Evolutionary conservation across 2,329 filamentous ascomycete species (phyloP).

Genomic region (Claviceps humidiphila): DNA sequence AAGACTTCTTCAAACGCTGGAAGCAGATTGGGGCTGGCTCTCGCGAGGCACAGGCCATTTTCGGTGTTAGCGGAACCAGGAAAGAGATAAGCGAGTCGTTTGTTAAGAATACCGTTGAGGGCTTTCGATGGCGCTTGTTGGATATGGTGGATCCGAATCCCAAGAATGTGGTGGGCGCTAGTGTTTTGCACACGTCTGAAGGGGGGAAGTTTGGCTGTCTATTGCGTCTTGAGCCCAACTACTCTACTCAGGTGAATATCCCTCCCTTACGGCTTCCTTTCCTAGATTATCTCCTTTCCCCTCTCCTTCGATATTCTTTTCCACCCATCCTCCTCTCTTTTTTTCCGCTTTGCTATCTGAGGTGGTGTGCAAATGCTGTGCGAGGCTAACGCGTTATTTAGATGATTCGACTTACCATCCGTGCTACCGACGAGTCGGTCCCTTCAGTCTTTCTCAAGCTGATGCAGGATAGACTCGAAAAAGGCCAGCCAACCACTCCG

Average conservation of each 20-base stretch:
- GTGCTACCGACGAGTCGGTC: constrained; percentile 84
- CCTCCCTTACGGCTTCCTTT: background rate
- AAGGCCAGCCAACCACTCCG: constrained; percentile 30
- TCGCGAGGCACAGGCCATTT: constrained; percentile 78
- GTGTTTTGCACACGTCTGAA: constrained; percentile 68
- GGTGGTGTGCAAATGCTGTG: background rate
- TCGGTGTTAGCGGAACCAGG: constrained; percentile 44
- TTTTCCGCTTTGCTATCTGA: background rate
- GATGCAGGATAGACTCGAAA: constrained; percentile 72
- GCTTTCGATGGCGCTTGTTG: constrained; percentile 81
- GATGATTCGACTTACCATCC: constrained; percentile 92
- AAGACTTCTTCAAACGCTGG: constrained; percentile 99
- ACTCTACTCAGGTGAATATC: constrained; percentile 65
- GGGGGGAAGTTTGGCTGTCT: constrained; percentile 90
- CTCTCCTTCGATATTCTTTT: too few species aligned
- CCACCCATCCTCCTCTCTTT: too few species aligned
- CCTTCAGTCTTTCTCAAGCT: constrained; percentile 66
- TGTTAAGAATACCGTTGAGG: constrained; percentile 60
- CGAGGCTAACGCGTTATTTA: constrained; percentile 21
- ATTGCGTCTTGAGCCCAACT: constrained; percentile 88
- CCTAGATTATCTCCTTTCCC: background rate
- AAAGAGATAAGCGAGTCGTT: constrained; percentile 57
- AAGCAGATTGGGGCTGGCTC: constrained; percentile 89
- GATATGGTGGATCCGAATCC: constrained; percentile 79
- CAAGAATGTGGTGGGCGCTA: constrained; percentile 88